Conservation (phyloP, 352 stramenopile species). For the Phytophthora pluvialis region DNA sequence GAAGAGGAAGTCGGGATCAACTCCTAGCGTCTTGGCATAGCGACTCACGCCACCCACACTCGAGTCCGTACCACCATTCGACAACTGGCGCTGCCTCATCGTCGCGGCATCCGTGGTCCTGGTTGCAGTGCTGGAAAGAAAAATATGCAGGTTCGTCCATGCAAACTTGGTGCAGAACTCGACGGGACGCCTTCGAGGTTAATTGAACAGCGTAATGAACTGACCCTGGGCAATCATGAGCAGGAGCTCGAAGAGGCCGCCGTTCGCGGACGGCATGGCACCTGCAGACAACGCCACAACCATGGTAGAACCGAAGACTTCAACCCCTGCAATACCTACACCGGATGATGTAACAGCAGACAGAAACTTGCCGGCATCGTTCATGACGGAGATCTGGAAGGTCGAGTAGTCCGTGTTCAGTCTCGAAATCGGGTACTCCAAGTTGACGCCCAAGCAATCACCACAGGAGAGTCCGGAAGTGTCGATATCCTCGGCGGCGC, state of each 20-base stretch:
- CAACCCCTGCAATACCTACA: conserved; percentile 38
- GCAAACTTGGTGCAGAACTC: conserved; percentile 55
- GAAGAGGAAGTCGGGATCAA: conserved; percentile 50
- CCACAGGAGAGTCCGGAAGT: conserved; percentile 37
- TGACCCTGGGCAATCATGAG: conserved; percentile 45
- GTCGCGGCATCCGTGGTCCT: neutral
- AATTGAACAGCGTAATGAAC: conserved; percentile 55
- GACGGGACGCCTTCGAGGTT: conserved; percentile 47
- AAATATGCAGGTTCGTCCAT: conserved; percentile 65
- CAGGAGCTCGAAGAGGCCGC: conserved; percentile 45
- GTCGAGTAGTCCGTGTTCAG: conserved; percentile 38
- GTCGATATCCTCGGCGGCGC: conserved; percentile 15
- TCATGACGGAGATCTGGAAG: conserved; percentile 52
- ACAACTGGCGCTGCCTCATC: conserved; percentile 16
- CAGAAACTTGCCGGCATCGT: conserved; percentile 43
- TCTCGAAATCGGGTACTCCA: conserved; percentile 44
- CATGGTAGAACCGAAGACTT: conserved; percentile 29
- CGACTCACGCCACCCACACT: conserved; percentile 41
- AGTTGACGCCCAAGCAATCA: conserved; percentile 53
- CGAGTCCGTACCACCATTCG: conserved; percentile 10
- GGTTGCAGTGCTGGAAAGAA: conserved; percentile 21
- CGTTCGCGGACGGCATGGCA: conserved; percentile 6
- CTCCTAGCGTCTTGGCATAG: conserved; percentile 47
- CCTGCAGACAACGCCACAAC: conserved; percentile 12
- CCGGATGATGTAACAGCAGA: conserved; percentile 36